Percentiles rank a stretch among this genome's conserved stretches.
Evolutionary conservation across 139 green algal genomes (phyloP).

Genomic region (Microglena sp.): DNA sequence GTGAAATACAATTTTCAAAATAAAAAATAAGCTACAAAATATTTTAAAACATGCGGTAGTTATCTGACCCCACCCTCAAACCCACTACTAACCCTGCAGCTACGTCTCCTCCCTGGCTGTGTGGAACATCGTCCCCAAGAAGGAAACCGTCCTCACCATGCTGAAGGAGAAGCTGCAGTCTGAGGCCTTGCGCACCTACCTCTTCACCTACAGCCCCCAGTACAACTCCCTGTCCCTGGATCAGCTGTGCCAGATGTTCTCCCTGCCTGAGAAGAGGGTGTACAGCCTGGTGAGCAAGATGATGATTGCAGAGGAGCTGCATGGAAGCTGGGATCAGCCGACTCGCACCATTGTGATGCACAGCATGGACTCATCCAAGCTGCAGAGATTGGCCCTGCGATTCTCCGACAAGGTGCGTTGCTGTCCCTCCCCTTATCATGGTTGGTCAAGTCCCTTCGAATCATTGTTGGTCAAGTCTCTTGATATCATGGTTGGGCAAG

Average conservation of each 20-base stretch:
- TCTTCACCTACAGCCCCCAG: constrained; percentile 74
- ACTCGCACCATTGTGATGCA: constrained; percentile 90
- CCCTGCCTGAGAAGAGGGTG: constrained; percentile 68
- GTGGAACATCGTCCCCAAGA: constrained; percentile 73
- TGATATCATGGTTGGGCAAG: too few relatives aligned
- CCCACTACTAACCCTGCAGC: too few relatives aligned
- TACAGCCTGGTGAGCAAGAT: constrained; percentile 73
- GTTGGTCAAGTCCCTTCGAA: too few relatives aligned
- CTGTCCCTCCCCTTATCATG: not conserved
- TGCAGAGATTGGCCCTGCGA: constrained; percentile 69
- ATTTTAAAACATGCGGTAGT: too few relatives aligned
- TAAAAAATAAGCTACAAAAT: too few relatives aligned
- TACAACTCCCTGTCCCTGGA: constrained; percentile 79
- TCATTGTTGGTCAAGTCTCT: too few relatives aligned
- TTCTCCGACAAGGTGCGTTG: constrained; percentile 64
- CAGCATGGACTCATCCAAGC: constrained; percentile 54
- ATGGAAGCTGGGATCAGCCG: constrained; percentile 85
- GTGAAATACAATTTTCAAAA: too few relatives aligned
- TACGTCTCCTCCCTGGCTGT: constrained; percentile 54
- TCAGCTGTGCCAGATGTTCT: constrained; percentile 84
- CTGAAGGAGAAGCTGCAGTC: constrained; percentile 34
- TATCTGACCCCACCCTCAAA: too few relatives aligned
- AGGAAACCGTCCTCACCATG: constrained; percentile 31
- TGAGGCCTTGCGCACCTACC: constrained; percentile 85
- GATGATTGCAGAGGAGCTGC: constrained; percentile 86